Conservation (phyloP, 257 asterid genomes). For the Craterostigma plantagineum region DNA sequence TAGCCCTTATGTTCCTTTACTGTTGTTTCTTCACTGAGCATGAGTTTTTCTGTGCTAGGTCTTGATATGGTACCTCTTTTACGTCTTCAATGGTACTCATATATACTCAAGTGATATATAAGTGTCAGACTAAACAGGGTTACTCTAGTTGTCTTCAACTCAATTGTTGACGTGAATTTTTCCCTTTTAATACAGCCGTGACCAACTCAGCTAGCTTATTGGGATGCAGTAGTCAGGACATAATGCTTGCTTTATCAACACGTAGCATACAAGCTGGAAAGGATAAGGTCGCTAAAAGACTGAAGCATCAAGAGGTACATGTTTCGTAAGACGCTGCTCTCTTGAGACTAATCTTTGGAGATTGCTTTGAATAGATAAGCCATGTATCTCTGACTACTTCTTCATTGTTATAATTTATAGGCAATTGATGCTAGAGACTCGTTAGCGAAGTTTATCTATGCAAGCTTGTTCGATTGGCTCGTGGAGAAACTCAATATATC, state of each 20-base stretch:
- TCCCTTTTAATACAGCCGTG: slow-evolving; percentile 52
- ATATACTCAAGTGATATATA: too few relatives aligned
- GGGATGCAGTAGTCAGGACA: slow-evolving; percentile 61
- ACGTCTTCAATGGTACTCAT: too few relatives aligned
- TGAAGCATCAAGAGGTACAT: slow-evolving; percentile 61
- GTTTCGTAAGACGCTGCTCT: too few relatives aligned
- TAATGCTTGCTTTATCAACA: slow-evolving; percentile 55
- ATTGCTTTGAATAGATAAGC: background rate
- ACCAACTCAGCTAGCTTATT: slow-evolving; percentile 61
- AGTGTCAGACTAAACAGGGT: too few relatives aligned
- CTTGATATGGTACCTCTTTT: too few relatives aligned
- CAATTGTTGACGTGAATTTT: background rate
- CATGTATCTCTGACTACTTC: background rate
- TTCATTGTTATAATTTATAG: slow-evolving; percentile 16
- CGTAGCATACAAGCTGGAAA: slow-evolving; percentile 49
- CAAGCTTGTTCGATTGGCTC: slow-evolving; percentile 86
- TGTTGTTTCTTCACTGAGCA: too few relatives aligned
- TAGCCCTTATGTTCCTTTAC: slow-evolving; percentile 10
- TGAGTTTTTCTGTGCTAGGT: too few relatives aligned
- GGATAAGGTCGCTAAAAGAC: slow-evolving; percentile 38
- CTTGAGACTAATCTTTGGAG: too few relatives aligned
- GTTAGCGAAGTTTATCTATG: slow-evolving; percentile 68
- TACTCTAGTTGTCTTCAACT: background rate
- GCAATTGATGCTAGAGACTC: slow-evolving; percentile 81
- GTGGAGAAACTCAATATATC: slow-evolving; percentile 55